Evolutionary conservation across 2,329 filamentous ascomycete species (phyloP), one percentile per base, ranked within the genome.

Genomic region (Pseudogymnoascus sp.): DNA sequence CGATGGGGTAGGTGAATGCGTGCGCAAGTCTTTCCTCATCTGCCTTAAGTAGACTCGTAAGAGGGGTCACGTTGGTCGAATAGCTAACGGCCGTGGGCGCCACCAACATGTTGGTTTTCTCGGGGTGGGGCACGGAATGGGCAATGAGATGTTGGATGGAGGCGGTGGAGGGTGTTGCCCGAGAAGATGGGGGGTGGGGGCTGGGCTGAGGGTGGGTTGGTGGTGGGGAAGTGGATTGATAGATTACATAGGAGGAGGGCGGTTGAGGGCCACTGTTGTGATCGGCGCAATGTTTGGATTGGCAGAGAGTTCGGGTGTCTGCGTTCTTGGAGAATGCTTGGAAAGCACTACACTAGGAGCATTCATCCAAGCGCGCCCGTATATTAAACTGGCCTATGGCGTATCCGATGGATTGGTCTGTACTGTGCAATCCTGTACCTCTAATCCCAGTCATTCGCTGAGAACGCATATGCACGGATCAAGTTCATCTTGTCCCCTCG

Each of bases 41-140:
- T 56, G 50, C 33, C 29, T 7, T 16, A 56, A 31, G 50, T 56
- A 11, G 26, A 33, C 50, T 56, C 26, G n/a, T 19, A 56, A 33
- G 29, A 56, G 10, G 29, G 16, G 50, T 56, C 50, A 56, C 29
- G 50, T 8, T 56, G 50, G 50, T 33, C 50, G 29, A 29, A 16
- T 56, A 56, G 29, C 29, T 33, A 56, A 56, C 29, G 50, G 50
- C 4, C 21, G 29, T 14, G 29, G 10, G 11, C 50, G 50, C 29
- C 50, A 56, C 50, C 29, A 56, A 56, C 50, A 56, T 56, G 50
- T 56, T 56, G 50, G 50, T 33, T 33, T 56, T 56, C 47, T 56
- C 47, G 26, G 47, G 29, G 47, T 19, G 47, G 47, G 47, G 29
- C 26, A 56, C 50, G 10, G 16, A 29, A 33, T 10, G 26, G 50